phyloP scores from a whole-genome alignment of 208 protist species.

The Borovskyia barvae region DNA sequence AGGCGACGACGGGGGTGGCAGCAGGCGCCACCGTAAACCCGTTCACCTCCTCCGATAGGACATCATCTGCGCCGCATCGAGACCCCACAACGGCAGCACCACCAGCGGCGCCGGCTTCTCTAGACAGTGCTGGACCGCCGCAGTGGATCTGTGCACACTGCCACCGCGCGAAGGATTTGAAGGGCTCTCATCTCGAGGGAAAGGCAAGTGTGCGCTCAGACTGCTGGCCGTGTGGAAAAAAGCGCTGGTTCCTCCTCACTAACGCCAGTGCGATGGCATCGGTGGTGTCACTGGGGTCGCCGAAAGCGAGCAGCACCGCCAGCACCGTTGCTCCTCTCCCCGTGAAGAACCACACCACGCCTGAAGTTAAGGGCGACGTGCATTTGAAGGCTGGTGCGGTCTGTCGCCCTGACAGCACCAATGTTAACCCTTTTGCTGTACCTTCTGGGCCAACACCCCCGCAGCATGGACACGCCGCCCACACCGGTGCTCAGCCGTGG shows the following conservation, averaged over 20 bases:
- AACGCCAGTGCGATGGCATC: conserved; percentile 21
- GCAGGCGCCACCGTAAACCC: not conserved
- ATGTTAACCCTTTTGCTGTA: too few relatives aligned
- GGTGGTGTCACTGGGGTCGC: conserved; percentile 1
- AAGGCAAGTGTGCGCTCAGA: conserved; percentile 49
- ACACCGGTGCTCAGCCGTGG: conserved; percentile 4
- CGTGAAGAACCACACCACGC: too few relatives aligned
- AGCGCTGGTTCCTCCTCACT: conserved; percentile 37
- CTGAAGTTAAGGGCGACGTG: too few relatives aligned
- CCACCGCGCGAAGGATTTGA: conserved; percentile 37
- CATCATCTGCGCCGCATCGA: not conserved
- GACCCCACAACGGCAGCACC: not conserved
- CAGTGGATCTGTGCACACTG: conserved; percentile 44
- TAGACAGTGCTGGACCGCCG: not conserved
- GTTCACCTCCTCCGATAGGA: too few relatives aligned
- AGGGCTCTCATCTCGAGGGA: conserved; percentile 38
- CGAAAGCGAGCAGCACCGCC: conserved; percentile 14
- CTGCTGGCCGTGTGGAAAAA: conserved; percentile 56
- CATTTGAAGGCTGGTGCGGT: too few relatives aligned
- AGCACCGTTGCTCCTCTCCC: not conserved
- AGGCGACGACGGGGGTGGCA: not conserved
- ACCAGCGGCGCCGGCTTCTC: not conserved
- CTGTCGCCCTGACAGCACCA: too few relatives aligned
- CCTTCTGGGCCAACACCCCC: too few relatives aligned
- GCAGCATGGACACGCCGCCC: too few relatives aligned